Conservation (phyloP, 805 yeast species). For the Ogataea kodamae region DNA sequence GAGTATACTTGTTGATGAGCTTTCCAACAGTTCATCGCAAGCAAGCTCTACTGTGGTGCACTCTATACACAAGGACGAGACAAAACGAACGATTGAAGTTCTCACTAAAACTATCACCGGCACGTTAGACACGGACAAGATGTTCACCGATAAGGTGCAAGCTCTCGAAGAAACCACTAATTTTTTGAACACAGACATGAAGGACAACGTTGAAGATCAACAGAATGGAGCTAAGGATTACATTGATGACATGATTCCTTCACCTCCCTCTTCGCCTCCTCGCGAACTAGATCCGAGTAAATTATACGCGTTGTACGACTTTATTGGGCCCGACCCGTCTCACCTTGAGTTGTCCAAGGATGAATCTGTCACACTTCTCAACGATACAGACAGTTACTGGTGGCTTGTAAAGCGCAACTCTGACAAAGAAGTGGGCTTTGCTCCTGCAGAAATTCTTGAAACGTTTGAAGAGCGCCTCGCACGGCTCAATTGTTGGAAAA, state of each 20-base stretch:
- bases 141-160: constrained; percentile 12
- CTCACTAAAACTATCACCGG: constrained; percentile 13
- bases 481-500: constrained; percentile 85
- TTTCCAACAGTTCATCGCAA: constrained; percentile 26
- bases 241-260: constrained; percentile 44
- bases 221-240: constrained; percentile 38
- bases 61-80: constrained; percentile 9
- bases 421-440: constrained; percentile 67
- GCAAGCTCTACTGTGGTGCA: constrained; percentile 31
- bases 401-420: constrained; percentile 69
- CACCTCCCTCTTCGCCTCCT: constrained; percentile 79
- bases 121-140: constrained; percentile 26
- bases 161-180: constrained; percentile 3
- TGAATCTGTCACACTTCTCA: constrained; percentile 76
- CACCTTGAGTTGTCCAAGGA: constrained; percentile 79
- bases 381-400: constrained; percentile 94
- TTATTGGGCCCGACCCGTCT: constrained; percentile 88
- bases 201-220: constrained; percentile 20
- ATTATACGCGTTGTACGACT: constrained; percentile 82
- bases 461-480: constrained; percentile 90
- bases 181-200: constrained; percentile 1
- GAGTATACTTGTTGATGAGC: constrained; percentile 11
- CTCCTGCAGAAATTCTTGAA: constrained; percentile 94
- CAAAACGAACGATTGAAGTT: constrained; percentile 10
- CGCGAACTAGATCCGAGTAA: constrained; percentile 77